Conservation (phyloP, 2,329 filamentous ascomycete species). For the Colletotrichum echinochloae region DNA sequence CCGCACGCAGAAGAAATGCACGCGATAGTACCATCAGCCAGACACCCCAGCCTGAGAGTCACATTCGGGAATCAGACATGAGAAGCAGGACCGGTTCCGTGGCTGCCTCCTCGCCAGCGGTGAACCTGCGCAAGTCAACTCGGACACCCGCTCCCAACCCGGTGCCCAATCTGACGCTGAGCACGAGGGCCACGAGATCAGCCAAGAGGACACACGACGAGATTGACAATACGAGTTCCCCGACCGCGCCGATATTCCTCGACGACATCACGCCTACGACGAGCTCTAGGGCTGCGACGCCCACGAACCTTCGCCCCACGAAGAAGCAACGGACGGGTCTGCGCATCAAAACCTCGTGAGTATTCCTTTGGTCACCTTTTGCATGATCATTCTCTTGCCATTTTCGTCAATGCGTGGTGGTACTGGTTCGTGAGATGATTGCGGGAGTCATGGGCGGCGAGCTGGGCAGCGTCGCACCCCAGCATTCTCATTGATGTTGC, state of each 20-base stretch:
- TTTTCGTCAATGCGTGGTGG: slow-evolving; percentile 14
- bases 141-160: slow-evolving; percentile 34
- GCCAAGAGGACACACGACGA: slow-evolving; percentile 68
- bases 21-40: slow-evolving; percentile 54
- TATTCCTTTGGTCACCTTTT: slow-evolving; percentile 45
- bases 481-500: slow-evolving; percentile 26
- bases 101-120: slow-evolving; percentile 45
- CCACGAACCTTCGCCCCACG: slow-evolving; percentile 63
- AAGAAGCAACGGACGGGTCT: slow-evolving; percentile 72
- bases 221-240: slow-evolving; percentile 64
- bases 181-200: slow-evolving; percentile 60
- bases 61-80: slow-evolving; percentile 47
- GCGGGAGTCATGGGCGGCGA: slow-evolving; percentile 19
- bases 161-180: slow-evolving; percentile 15
- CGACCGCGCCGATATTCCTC: slow-evolving; percentile 62
- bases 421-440: slow-evolving; percentile 20
- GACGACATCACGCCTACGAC: slow-evolving; percentile 60
- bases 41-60: slow-evolving; percentile 52
- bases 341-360: slow-evolving; percentile 78
- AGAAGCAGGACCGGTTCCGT: slow-evolving; percentile 43
- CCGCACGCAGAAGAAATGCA: slow-evolving; percentile 53
- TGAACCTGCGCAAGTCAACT: slow-evolving; percentile 35
- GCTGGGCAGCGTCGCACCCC: slow-evolving; percentile 19
- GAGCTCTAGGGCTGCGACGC: slow-evolving; percentile 71
- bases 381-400: not conserved